phyloP scores from a whole-genome alignment of 1,284 basidiomycete species.

The Moesziomyces parantarcticus region DNA sequence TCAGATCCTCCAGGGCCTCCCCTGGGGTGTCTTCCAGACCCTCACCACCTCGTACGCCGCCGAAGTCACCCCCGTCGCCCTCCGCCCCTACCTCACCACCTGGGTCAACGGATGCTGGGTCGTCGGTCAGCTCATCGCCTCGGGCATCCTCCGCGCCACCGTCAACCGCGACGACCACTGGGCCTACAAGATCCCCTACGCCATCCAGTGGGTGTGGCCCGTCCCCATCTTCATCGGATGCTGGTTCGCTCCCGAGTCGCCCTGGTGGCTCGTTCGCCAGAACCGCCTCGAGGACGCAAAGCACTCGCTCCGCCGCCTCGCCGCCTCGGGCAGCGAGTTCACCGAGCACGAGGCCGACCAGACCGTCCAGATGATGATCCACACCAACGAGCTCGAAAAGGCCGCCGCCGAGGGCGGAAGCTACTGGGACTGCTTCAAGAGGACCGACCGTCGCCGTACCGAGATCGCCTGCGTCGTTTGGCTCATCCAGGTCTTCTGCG shows the following conservation, averaged over 20 bases:
- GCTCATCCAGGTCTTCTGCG: conserved; percentile 67
- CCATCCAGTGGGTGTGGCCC: conserved; percentile 69
- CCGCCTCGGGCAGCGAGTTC: conserved; percentile 53
- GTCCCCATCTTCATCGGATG: conserved; percentile 63
- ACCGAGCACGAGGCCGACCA: conserved; percentile 69
- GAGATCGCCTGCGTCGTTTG: conserved; percentile 69
- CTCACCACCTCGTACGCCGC: conserved; percentile 71
- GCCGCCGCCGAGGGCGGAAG: conserved; percentile 64
- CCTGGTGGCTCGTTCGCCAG: conserved; percentile 71
- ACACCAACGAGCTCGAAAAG: conserved; percentile 70
- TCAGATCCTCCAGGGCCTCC: conserved; percentile 69
- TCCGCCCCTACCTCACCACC: conserved; percentile 71
- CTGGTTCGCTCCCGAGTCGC: conserved; percentile 67
- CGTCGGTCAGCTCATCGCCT: conserved; percentile 68
- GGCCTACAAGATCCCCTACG: conserved; percentile 69
- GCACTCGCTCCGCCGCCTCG: conserved; percentile 68
- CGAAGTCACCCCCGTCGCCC: conserved; percentile 70
- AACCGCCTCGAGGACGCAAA: conserved; percentile 70
- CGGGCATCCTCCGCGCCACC: conserved; percentile 69
- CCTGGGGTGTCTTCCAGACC: conserved; percentile 70
- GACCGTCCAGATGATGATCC: conserved; percentile 70
- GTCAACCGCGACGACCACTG: conserved; percentile 61
- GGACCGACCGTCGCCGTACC: conserved; percentile 69
- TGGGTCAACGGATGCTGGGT: conserved; percentile 72
- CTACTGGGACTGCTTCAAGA: conserved; percentile 71